Percentiles rank a stretch among this genome's conserved stretches.
phyloP scores from a whole-genome alignment of 192 early-diverging fungal species.

The Pilobolus umbonatus region DNA sequence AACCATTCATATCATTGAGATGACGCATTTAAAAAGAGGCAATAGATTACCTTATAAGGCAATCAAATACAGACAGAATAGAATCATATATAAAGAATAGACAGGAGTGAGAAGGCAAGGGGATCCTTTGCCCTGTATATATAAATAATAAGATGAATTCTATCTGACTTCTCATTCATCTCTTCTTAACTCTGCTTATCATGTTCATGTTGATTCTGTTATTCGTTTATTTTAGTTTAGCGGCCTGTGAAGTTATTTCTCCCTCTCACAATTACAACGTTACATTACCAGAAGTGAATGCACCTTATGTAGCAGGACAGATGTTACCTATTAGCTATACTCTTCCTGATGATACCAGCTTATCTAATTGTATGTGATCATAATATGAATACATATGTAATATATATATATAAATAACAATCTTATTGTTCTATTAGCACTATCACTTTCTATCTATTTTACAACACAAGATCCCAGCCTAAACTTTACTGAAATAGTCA shows the following conservation, averaged over 20 bases:
- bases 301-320: constrained; percentile 29
- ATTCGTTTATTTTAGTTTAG: too few species aligned
- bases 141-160: too few species aligned
- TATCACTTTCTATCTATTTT: constrained; percentile 18
- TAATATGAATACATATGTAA: not conserved
- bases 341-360: constrained; percentile 12
- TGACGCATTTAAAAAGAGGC: too few species aligned
- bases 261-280: constrained; percentile 26
- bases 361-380: constrained; percentile 11
- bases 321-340: constrained; percentile 25
- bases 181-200: too few species aligned
- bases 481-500: constrained; percentile 10
- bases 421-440: constrained; percentile 5
- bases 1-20: too few species aligned
- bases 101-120: too few species aligned
- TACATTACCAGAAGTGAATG: constrained; percentile 22
- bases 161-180: too few species aligned
- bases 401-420: not conserved
- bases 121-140: too few species aligned
- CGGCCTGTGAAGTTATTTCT: constrained; percentile 10
- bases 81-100: too few species aligned
- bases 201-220: too few species aligned
- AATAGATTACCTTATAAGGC: too few species aligned
- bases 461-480: constrained; percentile 4
- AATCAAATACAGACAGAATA: too few species aligned